Evolutionary conservation across 179 eudicot species (phyloP), one percentile per base, ranked within the genome.

Genomic region (Corrigiola litoralis): DNA sequence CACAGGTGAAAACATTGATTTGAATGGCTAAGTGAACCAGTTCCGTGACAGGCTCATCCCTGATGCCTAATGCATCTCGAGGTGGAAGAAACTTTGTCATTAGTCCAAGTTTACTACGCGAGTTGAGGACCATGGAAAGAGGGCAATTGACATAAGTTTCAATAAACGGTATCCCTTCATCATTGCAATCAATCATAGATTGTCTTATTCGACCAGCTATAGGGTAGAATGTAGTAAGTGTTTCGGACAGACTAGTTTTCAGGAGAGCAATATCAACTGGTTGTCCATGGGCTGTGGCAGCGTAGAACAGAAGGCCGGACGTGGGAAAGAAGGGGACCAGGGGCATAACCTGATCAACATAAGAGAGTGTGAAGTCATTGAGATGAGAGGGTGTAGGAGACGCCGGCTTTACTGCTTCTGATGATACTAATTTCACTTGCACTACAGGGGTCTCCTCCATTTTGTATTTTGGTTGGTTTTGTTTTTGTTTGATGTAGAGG

Each of bases 101-200:
- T 6, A 65, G 18, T 17, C 53, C 50, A 18, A 65, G 51, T 53
- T n/a, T 65, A 2, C 27, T 2, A 51, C 60, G 60, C 3, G 21
- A 27, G 13, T 52, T 40, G 1, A 65, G 38, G 34, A 65, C 20
- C 17, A 4, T 1, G 4, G 60, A 65, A 18, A 65, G 20, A 4
- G 69, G 50, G 50, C 38, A 51, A 28, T 65, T 37, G 3, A 52
- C 60, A 1, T 11, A 40, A 7, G 69, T 41, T 38, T 52, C 61
- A 32, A 65, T n/a, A 16, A 65, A 65, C 27, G 68, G 59, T 37
- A 65, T 8, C 2, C 68, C 68, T 4, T 65, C n/a, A 38, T 65
- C 68, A 18, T 53, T 40, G 16, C 69, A 65, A 14, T 6, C 12
- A 0, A 65, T 65, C 1, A 18, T 52, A 0, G 60, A 52, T 17